Evolutionary conservation across 1,284 basidiomycete genomes (phyloP), one percentile per base, ranked within the genome.

Genomic region (Ustilago cynodontis): DNA sequence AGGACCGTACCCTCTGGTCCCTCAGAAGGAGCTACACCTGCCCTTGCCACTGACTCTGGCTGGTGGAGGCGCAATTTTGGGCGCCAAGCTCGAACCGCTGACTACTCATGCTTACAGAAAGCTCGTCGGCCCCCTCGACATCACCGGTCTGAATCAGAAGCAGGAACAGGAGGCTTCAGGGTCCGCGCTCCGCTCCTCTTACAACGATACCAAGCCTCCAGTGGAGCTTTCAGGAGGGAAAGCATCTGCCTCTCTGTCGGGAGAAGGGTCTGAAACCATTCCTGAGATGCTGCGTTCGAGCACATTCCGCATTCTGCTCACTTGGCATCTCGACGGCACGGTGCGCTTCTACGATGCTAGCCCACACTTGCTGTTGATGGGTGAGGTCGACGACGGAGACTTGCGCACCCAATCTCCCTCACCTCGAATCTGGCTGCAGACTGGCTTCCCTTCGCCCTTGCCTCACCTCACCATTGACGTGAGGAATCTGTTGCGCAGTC

Each of bases 241-340:
- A 52, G 81, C 81, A 3, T 72, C 60, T 20, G 69, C 76, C 0
- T 61, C 24, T 22, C 26, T 77, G 10, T 61, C 60, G 1, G 74
- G 68, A 28, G 65, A 69, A 24, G 74, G 74, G 18, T 26, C 45
- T 4, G 70, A 77, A 16, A 56, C 54, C 35, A 63, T 77, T 7
- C 52, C 61, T 1, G 74, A 77, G 18, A 22, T 77, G 57, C 33
- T 65, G 16, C 74, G 70, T 9, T 39, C 62, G 2, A 54, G 59
- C 49, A 57, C 51, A 5, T 77, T 77, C 50, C 78, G 80, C 31
- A 39, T 85, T 9, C 59, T 85, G 11, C 43, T 85, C 47, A 81
- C 80, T 0, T 84, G 83, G 81, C 83, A 85, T 59, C 69, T 84
- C n/a, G 82, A 85, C 51, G 82, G 82, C 28, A 79, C 71, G 7